Evolutionary conservation across 2,329 filamentous ascomycete species (phyloP), one percentile per base, ranked within the genome.

Genomic region (Apiospora aurea): DNA sequence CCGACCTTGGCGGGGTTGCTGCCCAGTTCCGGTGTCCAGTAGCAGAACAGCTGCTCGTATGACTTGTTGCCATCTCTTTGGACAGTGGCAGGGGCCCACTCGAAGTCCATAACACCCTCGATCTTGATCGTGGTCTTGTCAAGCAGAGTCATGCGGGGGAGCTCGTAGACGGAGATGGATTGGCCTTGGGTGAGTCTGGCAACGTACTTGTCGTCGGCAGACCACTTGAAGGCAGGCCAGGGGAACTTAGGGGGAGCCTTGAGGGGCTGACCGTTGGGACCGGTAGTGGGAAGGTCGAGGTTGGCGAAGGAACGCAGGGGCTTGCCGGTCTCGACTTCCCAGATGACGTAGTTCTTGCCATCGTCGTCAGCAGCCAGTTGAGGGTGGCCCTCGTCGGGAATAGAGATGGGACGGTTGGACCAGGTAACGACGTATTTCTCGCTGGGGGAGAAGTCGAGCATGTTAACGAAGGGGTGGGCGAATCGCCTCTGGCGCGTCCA

Each of bases 221-320:
- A 98, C 96, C 96, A 99, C 87, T 99, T 99, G 91, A 99, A 99
- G 2, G 96, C 95, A 34, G 96, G 96, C 96, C 96, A 99, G 80
- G 96, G 94, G 78, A 97, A 91, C 89, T 98, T 98, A 83, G 95
- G 94, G 16, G 84, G 84, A 61, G 84, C 83, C 88, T 97, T 97
- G 75, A 89, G 85, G 90, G 89, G 73, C 90, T 87, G 73, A 49
- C 90, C 90, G 49, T 91, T 89, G 49, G 87, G 87, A 71, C 91
- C 91, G 69, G 83, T 84, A 49, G 85, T 84, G 68, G 89, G 89
- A 18, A 94, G 85, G 76, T 99, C 96, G 75, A 97, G 89, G 77
- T 96, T 97, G 75, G 94, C 91, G 81, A 99, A 99, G 0, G 96
- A 98, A 75, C 96, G 93, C 69, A 99, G 88, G 71, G 96, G 94